phyloP scores from a whole-genome alignment of 1,139 yeast species.

The Suhomyces terraborum region DNA sequence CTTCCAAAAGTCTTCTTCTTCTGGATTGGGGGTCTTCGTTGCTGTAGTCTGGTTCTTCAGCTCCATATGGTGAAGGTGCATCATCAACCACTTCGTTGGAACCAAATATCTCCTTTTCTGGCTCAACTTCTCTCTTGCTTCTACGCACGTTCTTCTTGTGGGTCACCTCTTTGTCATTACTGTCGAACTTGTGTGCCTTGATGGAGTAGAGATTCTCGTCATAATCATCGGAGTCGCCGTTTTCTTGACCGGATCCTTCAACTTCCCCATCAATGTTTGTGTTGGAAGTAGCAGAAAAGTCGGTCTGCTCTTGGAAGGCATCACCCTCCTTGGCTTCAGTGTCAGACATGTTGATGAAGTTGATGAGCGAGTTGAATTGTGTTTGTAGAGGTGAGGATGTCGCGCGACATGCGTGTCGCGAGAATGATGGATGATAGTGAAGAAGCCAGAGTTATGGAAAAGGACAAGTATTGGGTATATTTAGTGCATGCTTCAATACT shows the following conservation, averaged over 20 bases:
- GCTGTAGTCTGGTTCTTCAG: constrained; percentile 17
- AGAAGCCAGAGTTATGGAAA: no score
- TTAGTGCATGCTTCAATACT: no score
- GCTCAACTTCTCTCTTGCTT: constrained; percentile 15
- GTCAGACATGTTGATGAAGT: constrained; percentile 9
- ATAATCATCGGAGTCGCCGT: constrained; percentile 7
- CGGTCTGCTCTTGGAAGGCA: constrained; percentile 6
- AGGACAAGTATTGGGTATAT: no score
- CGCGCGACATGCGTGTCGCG: constrained; percentile 8
- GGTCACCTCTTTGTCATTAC: constrained; percentile 30
- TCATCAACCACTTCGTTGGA: constrained; percentile 10
- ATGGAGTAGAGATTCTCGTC: constrained; percentile 35
- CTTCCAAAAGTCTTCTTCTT: constrained; percentile 78
- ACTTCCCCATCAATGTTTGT: not conserved
- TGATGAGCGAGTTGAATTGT: constrained; percentile 1
- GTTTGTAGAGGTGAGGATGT: constrained; percentile 7
- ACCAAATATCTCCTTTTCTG: constrained; percentile 15
- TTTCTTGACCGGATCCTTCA: not conserved
- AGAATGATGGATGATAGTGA: no score
- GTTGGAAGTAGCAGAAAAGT: constrained; percentile 3
- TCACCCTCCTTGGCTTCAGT: constrained; percentile 7
- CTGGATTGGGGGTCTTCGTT: constrained; percentile 54
- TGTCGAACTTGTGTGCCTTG: constrained; percentile 32
- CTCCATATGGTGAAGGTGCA: constrained; percentile 13
- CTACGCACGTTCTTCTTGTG: constrained; percentile 43